Evolutionary conservation across 2,329 filamentous ascomycete species (phyloP), one percentile per base, ranked within the genome.

Genomic region (Colletotrichum tropicale): DNA sequence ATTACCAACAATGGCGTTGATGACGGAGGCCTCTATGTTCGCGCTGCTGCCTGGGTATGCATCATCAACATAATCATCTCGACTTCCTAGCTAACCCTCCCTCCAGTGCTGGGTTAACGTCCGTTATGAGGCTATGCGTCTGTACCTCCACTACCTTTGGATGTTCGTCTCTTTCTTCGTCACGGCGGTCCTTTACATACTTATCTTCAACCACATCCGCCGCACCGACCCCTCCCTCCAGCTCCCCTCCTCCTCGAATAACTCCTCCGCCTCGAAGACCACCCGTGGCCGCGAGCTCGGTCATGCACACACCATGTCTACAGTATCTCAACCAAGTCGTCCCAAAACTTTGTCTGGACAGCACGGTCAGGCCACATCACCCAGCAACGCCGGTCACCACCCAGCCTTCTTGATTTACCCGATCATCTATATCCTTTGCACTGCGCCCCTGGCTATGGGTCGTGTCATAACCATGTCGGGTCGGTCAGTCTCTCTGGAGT

Each of bases 121-220:
- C 13, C 81, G 86, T 26, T 90, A 89, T 75, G 71, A 76, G 18
- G 85, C 88, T 60, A 84, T 92, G 38, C 90, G 91, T 67, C 86
- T 94, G 1, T 88, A 88, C 82, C 87, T 90, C 2, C 92, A 93
- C 79, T 93, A 93, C 79, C 83, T 93, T 71, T 93, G 90, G 88
- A 91, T 93, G 71, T 93, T 87, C 77, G 78, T 86, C 26, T 80
- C 82, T 21, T 81, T 88, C 6, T 81, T 78, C 3, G 77, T 83
- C 21, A 88, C 87, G 0, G 82, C 81, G 1, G 66, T 81, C 18
- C 78, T 88, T 2, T 88, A 88, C 78, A 71, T 82, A 13, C 77
- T 83, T 70, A 87, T 88, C 71, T 87, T 86, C 79, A 75, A 86
- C 66, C 83, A 83, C 56, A 81, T 87, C 16, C 84, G 85, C 60